Conservation (phyloP, 2,329 filamentous ascomycete species). For the Ophiocordyceps australis region DNA sequence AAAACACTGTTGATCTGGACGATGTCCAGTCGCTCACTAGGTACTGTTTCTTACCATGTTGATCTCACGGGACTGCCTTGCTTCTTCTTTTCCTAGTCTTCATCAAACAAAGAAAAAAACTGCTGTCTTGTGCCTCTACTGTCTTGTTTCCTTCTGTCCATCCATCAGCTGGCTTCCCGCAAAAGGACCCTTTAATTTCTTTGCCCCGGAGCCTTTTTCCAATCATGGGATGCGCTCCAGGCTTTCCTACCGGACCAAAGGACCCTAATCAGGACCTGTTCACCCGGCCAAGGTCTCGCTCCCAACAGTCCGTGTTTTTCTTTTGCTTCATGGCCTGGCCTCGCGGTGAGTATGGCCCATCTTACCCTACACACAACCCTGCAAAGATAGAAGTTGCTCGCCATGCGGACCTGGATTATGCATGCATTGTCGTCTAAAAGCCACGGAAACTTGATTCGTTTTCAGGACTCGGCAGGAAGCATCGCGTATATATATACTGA, state of each 20-base stretch:
- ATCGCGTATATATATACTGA: no score
- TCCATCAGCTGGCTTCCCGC: neutral
- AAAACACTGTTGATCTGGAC: conserved; percentile 32
- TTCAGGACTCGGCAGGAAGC: no score
- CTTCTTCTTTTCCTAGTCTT: conserved; percentile 16
- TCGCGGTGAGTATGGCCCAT: conserved; percentile 2
- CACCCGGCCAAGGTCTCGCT: conserved; percentile 7
- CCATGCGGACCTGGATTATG: neutral
- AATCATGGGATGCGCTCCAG: no score
- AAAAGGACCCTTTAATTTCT: no score
- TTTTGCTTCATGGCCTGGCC: neutral
- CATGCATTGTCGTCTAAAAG: no score
- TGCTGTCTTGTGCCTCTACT: no score
- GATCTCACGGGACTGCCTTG: conserved; percentile 20
- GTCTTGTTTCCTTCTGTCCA: no score
- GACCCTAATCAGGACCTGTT: no score
- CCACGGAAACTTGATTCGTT: no score
- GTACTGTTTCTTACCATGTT: conserved; percentile 43
- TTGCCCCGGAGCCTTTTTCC: no score
- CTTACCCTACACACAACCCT: neutral
- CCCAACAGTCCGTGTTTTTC: conserved; percentile 3
- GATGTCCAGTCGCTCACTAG: conserved; percentile 42
- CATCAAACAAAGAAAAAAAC: no score
- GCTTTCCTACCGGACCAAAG: no score
- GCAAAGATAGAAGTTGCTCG: neutral